phyloP scores from a whole-genome alignment of 2,329 filamentous ascomycete species.

The Colletotrichum echinochloae region DNA sequence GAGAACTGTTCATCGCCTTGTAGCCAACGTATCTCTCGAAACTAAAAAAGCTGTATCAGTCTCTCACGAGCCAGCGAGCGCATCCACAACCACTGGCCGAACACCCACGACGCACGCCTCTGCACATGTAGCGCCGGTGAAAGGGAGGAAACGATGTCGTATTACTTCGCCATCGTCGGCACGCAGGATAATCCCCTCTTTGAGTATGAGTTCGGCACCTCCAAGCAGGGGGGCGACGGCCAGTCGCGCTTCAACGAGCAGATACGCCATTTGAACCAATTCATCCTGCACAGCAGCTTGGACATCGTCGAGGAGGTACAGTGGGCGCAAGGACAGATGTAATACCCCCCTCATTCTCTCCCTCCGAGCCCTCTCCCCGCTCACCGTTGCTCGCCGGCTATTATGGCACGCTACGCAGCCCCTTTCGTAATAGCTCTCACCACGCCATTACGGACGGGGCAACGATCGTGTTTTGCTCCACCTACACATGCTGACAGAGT shows the following conservation, averaged over 20 bases:
- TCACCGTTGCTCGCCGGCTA: not conserved
- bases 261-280: constrained; percentile 94
- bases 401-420: not conserved
- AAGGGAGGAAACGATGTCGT: constrained; percentile 76
- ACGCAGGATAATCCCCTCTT: constrained; percentile 96
- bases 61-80: not conserved
- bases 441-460: not conserved
- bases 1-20: not conserved
- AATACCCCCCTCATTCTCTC: constrained; percentile 42
- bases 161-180: constrained; percentile 97
- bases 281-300: constrained; percentile 92
- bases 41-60: not conserved
- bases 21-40: not conserved
- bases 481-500: not conserved
- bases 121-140: constrained; percentile 17
- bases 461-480: not conserved
- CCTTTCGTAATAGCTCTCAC: not conserved
- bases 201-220: constrained; percentile 96
- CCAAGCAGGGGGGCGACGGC: constrained; percentile 94
- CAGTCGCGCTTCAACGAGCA: constrained; percentile 88
- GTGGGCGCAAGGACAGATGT: constrained; percentile 90
- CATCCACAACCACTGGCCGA: not conserved
- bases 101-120: not conserved
- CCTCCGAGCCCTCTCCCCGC: not conserved
- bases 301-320: constrained; percentile 97